These are phyloP conservation scores for Hansenula lynferdii DNA, from an alignment of 1,139 yeast species.

Conservation along the genomic window DNA sequence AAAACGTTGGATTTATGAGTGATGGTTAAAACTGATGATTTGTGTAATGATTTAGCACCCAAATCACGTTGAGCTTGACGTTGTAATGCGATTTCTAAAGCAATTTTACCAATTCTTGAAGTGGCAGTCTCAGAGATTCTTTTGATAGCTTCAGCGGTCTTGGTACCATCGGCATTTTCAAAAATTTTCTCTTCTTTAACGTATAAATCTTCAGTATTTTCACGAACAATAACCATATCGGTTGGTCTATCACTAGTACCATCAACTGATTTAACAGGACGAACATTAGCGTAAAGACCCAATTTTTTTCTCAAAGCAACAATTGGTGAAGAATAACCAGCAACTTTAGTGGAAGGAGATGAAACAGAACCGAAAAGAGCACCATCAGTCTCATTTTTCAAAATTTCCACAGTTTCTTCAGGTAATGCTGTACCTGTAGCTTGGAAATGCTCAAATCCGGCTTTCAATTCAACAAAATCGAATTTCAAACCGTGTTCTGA, in stretches of 20 bases:
- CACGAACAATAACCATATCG: constrained; percentile 97
- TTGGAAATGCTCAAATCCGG: constrained; percentile 73
- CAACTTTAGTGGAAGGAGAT: constrained; percentile 91
- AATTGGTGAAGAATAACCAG: constrained; percentile 95
- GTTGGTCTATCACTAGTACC: constrained; percentile 72
- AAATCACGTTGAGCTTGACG: constrained; percentile 77
- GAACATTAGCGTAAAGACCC: constrained; percentile 93
- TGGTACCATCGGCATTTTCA: constrained; percentile 66
- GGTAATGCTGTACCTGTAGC: constrained; percentile 95
- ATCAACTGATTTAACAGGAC: constrained; percentile 93
- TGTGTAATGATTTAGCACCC: constrained; percentile 49
- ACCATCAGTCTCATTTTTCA: constrained; percentile 86
- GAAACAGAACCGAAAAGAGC: constrained; percentile 97
- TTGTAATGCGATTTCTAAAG: constrained; percentile 87
- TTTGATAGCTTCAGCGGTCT: constrained; percentile 96
- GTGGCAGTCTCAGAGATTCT: constrained; percentile 90
- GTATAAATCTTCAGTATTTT: constrained; percentile 95
- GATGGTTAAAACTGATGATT: constrained; percentile 72
- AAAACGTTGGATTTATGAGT: constrained; percentile 96
- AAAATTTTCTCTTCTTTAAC: constrained; percentile 86
- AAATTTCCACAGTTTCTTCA: constrained; percentile 78
- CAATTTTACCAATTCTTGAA: constrained; percentile 81
- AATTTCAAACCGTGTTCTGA: constrained; percentile 67
- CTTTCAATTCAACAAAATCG: constrained; percentile 42
- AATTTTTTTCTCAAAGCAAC: constrained; percentile 94